These are phyloP conservation scores for Monosporozyma yasuniensis DNA, from an alignment of 805 yeast species.

Conservation along the genomic window DNA sequence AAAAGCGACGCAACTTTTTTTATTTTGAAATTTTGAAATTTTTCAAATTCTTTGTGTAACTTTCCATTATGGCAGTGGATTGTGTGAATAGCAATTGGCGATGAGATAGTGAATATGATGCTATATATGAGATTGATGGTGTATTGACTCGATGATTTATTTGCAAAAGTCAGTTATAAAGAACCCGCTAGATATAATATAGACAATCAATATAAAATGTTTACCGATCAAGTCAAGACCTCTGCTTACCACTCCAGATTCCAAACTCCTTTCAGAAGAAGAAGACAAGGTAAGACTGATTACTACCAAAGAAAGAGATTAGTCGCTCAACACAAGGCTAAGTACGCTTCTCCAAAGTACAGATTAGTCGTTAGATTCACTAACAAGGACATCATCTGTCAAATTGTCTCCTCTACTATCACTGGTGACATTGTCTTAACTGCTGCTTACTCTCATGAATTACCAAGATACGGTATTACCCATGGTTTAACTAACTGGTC, in stretches of 20 bases:
- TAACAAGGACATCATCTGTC: conserved; percentile 98
- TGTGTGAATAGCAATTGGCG: background rate
- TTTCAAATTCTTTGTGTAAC: background rate
- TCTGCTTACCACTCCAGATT: conserved; percentile 97
- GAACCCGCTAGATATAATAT: background rate
- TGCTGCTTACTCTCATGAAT: conserved; percentile 98
- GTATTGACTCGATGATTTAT: background rate
- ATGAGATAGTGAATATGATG: too few species aligned
- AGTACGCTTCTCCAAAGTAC: conserved; percentile 99
- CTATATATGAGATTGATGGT: background rate
- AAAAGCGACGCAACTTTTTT: conserved; percentile 1
- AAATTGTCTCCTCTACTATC: conserved; percentile 92
- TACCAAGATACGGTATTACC: conserved; percentile 93
- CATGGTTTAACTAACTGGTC: conserved; percentile 99
- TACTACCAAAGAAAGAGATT: conserved; percentile 99
- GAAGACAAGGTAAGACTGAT: conserved; percentile 99
- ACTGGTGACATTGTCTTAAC: conserved; percentile 93
- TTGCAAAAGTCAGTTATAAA: background rate
- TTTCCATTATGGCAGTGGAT: background rate
- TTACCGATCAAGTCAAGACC: conserved; percentile 47
- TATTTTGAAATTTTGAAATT: background rate
- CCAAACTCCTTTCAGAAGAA: conserved; percentile 99
- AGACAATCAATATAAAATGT: conserved; percentile 4
- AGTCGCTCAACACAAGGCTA: conserved; percentile 99
- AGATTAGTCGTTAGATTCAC: conserved; percentile 99